phyloP scores from a whole-genome alignment of 2,329 filamentous ascomycete genomes.

The Pyrenophora tritici-repentis region DNA sequence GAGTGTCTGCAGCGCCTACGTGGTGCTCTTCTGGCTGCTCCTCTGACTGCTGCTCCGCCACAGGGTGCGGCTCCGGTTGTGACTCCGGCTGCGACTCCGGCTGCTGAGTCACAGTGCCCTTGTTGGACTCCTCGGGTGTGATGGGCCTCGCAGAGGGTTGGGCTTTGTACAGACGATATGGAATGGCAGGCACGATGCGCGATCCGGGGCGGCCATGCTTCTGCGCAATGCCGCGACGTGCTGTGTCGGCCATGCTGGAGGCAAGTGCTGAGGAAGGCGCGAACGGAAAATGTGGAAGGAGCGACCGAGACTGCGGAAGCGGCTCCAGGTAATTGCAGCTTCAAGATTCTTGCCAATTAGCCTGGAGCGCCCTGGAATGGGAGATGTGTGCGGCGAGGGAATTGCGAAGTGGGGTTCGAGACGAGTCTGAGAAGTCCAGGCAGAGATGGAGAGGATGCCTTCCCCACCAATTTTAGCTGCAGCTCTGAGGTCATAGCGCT shows the following conservation, averaged over 20 bases:
- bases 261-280: neutral
- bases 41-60: constrained; percentile 15
- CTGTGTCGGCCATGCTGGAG: constrained; percentile 27
- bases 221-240: constrained; percentile 27
- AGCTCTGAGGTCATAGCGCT: constrained; percentile 9
- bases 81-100: constrained; percentile 17
- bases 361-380: constrained; percentile 46
- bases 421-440: constrained; percentile 11
- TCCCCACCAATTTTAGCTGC: constrained; percentile 13
- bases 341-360: constrained; percentile 44
- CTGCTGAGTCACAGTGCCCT: constrained; percentile 21
- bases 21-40: constrained; percentile 20
- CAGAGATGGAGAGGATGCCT: constrained; percentile 18
- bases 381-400: constrained; percentile 21
- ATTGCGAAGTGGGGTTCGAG: constrained; percentile 14
- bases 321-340: constrained; percentile 50
- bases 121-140: constrained; percentile 35
- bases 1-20: constrained; percentile 17
- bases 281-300: neutral
- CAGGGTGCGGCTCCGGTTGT: constrained; percentile 22
- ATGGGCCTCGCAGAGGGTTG: constrained; percentile 31
- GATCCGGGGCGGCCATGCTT: constrained; percentile 31
- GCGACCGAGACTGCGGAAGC: constrained; percentile 27
- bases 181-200: constrained; percentile 48
- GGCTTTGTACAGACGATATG: constrained; percentile 40